Base-by-base conservation (phyloP, 1,139 yeast species). In the Pneumocystis murina region DNA sequence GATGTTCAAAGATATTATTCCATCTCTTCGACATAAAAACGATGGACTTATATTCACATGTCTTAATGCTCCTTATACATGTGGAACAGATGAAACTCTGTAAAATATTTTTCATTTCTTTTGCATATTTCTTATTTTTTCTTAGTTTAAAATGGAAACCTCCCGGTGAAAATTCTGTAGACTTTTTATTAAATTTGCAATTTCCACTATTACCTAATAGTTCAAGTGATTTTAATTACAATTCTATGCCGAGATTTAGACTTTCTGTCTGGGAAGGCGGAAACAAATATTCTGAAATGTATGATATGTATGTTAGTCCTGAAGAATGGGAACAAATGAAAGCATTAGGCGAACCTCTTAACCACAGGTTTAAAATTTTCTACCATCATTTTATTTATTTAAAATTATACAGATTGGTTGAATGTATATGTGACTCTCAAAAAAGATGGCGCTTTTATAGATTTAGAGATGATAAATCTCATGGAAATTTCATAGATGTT, bases 31-130 rank as follows among this genome's bases (percentile, higher is more conserved):
- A 54, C 97, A 94, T 73, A 87, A 87, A 65, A 85, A 95, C 0
- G 99, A 94, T 75, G 99, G 99, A 0, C 80, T 94, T 55, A 89
- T 94, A 66, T 88, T 89, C 73, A 94, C 99, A 1, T 88, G 96
- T 69, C 87, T 94, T 43, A 89, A 84, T 66, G 82, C 94, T 0
- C 95, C 96, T 0, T 94, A 94, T 74, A 80, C 83, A 3, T 83
- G 85, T 68, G 97, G 97, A 14, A 91, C 97, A 0, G 97, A 92
- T 73, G 81, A 82, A 3, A 82, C 74, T 43, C 74, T 76, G 61
- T 58, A 58, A 38, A 20, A 24, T 39, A 63, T 41, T 43, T 58
- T 57, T 57, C 55, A 5, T 48, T 3, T 24, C 3, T 48, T 24
- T 24, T 20, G 2, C 20, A 33, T n/a, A 43, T 59, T n/a, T 86